Evolutionary conservation across 1,284 basidiomycete species (phyloP).

Genomic region (Psilocybe mexicana): DNA sequence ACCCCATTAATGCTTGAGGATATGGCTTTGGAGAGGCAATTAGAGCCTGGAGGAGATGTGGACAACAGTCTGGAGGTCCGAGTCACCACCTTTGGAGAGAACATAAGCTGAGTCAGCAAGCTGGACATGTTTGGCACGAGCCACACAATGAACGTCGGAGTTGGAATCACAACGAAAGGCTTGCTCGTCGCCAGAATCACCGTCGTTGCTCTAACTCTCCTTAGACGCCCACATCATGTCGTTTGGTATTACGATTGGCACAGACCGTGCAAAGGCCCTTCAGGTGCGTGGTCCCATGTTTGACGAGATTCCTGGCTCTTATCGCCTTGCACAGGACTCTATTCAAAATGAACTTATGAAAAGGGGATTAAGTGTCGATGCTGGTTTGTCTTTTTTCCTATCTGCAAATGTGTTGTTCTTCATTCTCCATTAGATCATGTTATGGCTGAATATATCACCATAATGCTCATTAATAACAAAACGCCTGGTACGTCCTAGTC

Average conservation of each 20-base stretch:
- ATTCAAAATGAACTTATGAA: conserved; percentile 82
- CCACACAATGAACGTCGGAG: conserved; percentile 33
- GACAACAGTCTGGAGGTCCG: too few relatives aligned
- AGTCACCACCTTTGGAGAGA: too few relatives aligned
- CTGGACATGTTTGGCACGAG: conserved; percentile 10
- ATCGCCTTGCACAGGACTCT: conserved; percentile 52
- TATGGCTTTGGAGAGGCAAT: neutral
- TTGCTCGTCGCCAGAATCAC: conserved; percentile 19
- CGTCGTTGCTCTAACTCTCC: conserved; percentile 24
- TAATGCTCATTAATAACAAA: conserved; percentile 92
- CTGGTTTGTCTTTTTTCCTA: conserved; percentile 51
- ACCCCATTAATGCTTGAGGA: conserved; percentile 30
- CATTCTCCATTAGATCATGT: conserved; percentile 60
- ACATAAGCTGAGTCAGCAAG: conserved; percentile 8
- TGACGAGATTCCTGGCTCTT: conserved; percentile 14
- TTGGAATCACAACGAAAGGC: conserved; percentile 25
- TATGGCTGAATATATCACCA: conserved; percentile 90
- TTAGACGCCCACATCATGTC: conserved; percentile 49
- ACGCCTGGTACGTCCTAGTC: conserved; percentile 58
- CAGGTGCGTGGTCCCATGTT: conserved; percentile 47
- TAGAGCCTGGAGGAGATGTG: neutral
- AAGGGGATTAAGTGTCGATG: conserved; percentile 75
- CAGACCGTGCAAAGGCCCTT: conserved; percentile 70
- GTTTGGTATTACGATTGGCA: conserved; percentile 77
- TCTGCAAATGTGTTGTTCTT: neutral